Percentiles rank a stretch among this genome's conserved stretches.
These are phyloP conservation scores for Scytalidium sp. DNA, from an alignment of 2,329 filamentous ascomycete genomes.

Conservation along the genomic window DNA sequence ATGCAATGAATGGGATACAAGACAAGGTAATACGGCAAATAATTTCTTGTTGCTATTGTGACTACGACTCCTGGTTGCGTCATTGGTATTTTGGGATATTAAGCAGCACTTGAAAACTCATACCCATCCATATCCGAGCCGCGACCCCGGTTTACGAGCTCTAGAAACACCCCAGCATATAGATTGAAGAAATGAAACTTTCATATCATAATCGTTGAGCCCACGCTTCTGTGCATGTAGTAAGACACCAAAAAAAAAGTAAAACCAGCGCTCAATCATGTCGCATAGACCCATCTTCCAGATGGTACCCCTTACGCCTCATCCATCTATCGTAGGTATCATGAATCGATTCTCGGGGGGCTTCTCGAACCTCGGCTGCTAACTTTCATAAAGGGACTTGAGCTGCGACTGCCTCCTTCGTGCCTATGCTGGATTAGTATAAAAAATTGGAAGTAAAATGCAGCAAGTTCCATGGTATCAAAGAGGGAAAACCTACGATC, in stretches of 20 bases:
- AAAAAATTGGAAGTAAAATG: neutral
- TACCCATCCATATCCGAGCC: too few species aligned
- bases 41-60: too few species aligned
- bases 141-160: too few species aligned
- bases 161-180: too few species aligned
- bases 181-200: too few species aligned
- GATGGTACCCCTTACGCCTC: neutral
- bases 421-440: neutral
- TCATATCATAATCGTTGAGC: too few species aligned
- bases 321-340: neutral
- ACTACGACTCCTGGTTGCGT: too few species aligned
- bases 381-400: slow-evolving; percentile 2
- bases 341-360: slow-evolving; percentile 9
- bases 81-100: too few species aligned
- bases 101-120: too few species aligned
- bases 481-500: slow-evolving; percentile 61
- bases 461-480: neutral
- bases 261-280: neutral
- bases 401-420: slow-evolving; percentile 1
- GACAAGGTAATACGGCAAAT: too few species aligned
- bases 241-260: neutral
- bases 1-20: too few species aligned
- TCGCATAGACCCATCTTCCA: neutral
- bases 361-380: slow-evolving; percentile 2
- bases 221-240: too few species aligned